phyloP scores from a whole-genome alignment of 176 grass and related monocot species.

The Pharus latifolius region DNA sequence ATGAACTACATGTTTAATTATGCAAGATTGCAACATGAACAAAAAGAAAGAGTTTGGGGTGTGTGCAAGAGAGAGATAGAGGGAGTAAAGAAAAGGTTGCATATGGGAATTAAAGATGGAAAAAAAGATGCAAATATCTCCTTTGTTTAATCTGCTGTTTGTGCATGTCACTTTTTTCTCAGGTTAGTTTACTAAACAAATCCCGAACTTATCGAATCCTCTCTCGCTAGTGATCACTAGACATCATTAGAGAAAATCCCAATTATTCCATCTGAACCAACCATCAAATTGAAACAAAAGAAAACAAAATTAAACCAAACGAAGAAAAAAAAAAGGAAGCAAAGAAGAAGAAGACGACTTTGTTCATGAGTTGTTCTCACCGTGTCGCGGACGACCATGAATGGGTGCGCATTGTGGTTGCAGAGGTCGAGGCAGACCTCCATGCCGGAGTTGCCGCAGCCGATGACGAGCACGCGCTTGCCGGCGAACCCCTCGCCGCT shows the following conservation, averaged over 20 bases:
- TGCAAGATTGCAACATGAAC: conserved; percentile 3
- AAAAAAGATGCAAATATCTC: conserved; percentile 23
- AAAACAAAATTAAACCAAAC: not conserved
- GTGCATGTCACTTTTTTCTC: not conserved
- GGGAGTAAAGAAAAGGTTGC: not conserved
- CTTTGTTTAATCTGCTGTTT: conserved; percentile 20
- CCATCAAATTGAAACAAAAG: not conserved
- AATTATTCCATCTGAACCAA: conserved; percentile 8
- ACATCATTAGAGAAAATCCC: not conserved
- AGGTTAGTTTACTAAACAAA: conserved; percentile 7
- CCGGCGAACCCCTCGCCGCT: conserved; percentile 37
- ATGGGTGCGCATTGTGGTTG: conserved; percentile 59
- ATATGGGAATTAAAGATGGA: not conserved
- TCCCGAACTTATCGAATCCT: not conserved
- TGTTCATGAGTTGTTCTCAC: conserved; percentile 21
- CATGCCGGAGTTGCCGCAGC: conserved; percentile 90
- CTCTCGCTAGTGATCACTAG: not conserved
- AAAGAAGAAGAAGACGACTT: not conserved
- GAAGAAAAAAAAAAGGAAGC: not conserved
- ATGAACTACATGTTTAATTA: not conserved
- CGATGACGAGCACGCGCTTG: conserved; percentile 70
- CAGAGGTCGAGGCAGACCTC: conserved; percentile 71
- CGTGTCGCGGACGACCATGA: conserved; percentile 72
- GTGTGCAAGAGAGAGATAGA: not conserved
- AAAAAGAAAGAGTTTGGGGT: conserved; percentile 5